Conservation (phyloP, 2,329 filamentous ascomycete species). For the Aspergillus spinulosporus region DNA sequence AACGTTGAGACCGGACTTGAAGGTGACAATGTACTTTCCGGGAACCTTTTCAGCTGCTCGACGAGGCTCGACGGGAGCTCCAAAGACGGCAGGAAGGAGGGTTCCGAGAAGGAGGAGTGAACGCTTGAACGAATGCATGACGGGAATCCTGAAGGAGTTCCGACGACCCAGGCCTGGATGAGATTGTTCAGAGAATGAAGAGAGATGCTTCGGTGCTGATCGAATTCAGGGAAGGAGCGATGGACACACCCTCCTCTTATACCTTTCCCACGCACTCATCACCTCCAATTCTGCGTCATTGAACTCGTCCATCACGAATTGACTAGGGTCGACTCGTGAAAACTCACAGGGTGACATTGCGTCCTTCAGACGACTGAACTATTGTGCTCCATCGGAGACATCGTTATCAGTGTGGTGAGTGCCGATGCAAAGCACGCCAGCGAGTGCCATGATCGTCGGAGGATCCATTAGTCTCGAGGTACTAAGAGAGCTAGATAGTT, state of each 20-base stretch:
- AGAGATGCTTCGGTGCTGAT: not conserved
- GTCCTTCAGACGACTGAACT: constrained; percentile 21
- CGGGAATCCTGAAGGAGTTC: not conserved
- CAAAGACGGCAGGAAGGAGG: constrained; percentile 26
- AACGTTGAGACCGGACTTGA: constrained; percentile 22
- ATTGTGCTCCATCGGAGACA: constrained; percentile 23
- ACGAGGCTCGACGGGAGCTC: constrained; percentile 20
- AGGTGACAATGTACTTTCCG: constrained; percentile 29
- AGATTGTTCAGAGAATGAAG: constrained; percentile 1
- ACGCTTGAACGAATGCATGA: constrained; percentile 26
- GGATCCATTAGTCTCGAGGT: not conserved
- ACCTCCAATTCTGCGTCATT: constrained; percentile 8
- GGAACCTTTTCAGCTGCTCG: constrained; percentile 19
- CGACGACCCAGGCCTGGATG: not conserved
- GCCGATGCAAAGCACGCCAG: constrained; percentile 14
- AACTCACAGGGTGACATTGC: constrained; percentile 29
- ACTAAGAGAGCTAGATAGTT: constrained; percentile 1
- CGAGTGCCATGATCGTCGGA: constrained; percentile 1
- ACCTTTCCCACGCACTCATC: not conserved
- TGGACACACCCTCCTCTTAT: constrained; percentile 12
- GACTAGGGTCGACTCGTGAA: constrained; percentile 15
- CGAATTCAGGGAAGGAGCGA: constrained; percentile 9
- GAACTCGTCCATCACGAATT: constrained; percentile 11
- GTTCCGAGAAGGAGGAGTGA: constrained; percentile 25
- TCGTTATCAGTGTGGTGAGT: constrained; percentile 14